Base-by-base conservation (phyloP, 73 alveolate species). In the Tetrahymena borealis region DNA sequence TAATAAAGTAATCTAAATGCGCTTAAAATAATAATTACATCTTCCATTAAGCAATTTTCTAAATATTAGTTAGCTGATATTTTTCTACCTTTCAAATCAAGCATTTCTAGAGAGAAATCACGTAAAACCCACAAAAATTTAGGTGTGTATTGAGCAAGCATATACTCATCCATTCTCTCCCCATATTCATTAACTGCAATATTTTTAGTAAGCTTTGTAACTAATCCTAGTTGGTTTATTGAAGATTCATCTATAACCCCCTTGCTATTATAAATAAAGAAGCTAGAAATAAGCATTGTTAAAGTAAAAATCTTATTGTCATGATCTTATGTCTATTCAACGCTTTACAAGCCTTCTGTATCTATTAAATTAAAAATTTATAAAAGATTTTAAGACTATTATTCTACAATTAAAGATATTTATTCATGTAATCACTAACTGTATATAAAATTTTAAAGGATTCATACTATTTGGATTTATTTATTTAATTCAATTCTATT, bases 251-350 rank as follows among this genome's bases (percentile, higher is more conserved):
- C 99, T 60, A 98, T 98, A 32, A 99, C 97, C 13, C 99, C 99
- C 95, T 95, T 91, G 13, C 99, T 95, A 95, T 98, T 98, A 96
- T 95, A 98, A 78, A 98, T 95, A 94, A 98, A 98, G 78, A 97
- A 96, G 90, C 99, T 94, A 37, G 98, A 93, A 79, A 98, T 93
- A 91, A 98, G 96, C 40, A 97, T 98, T 4, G 98, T 99, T 79
- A 98, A 92, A 11, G 99, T 98, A 96, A 98, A 98, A n/a, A 98
- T 97, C 95, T 97, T 98, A 28, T 98, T 98, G 96, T 98, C 99
- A 95, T 98, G 99, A 94, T 96, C 96, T 93, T 96, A 91, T 85
- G 96, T 97, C 95, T 96, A 97, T 43, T 98, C 99, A 16, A 97
- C 96, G 16, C 99, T 97, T 40, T 99, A 99, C 78, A 98, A 95